Base-by-base conservation (phyloP, 441 rosid genomes). In the Brassica balearica region DNA sequence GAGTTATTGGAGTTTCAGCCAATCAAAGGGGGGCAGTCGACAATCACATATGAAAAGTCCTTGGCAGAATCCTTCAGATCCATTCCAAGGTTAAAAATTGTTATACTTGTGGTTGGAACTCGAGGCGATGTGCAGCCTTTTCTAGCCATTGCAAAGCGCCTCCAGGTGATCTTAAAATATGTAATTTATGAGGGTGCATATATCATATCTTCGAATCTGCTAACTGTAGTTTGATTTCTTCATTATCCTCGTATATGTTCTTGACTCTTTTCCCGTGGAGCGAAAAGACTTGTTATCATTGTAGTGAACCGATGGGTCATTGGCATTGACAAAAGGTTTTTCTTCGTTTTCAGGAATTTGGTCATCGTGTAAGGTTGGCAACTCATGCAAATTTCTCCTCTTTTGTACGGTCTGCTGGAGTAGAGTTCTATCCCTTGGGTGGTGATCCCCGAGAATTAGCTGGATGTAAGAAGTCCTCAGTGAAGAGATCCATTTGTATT, bases 51-150 rank as follows among this genome's bases (percentile, higher is more conserved):
- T 58, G 87, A 90, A 62, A 61, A 64, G 73, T 68, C 73, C 27
- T 76, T 76, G 69, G 68, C 74, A 29, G 89, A 84, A 27, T 78
- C 87, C 20, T 84, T 85, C 48, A 92, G 88, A 86, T 64, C 92
- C 23, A 75, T 96, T 73, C 98, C 98, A 3, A 87, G 79, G 89
- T 85, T 96, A 83, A 89, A 87, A 70, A 90, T 96, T 77, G 89
- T 80, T 70, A 88, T 96, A 55, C 98, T 94, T 80, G 93, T 96
- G 78, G 99, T 94, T 70, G 99, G 99, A 82, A 96, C 99, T 38
- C 92, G 98, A 83, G 99, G 99, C 88, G 98, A 96, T 87, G 99
- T 96, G 32, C 99, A 92, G 73, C 90, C 97, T 66, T 96, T 96
- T 85, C 75, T 96, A 65, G 98, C 99, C 70, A 89, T 96, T 77